These are phyloP conservation scores for Hirschioporus abietinus DNA, from an alignment of 768 basidiomycete species.

Conservation along the genomic window DNA sequence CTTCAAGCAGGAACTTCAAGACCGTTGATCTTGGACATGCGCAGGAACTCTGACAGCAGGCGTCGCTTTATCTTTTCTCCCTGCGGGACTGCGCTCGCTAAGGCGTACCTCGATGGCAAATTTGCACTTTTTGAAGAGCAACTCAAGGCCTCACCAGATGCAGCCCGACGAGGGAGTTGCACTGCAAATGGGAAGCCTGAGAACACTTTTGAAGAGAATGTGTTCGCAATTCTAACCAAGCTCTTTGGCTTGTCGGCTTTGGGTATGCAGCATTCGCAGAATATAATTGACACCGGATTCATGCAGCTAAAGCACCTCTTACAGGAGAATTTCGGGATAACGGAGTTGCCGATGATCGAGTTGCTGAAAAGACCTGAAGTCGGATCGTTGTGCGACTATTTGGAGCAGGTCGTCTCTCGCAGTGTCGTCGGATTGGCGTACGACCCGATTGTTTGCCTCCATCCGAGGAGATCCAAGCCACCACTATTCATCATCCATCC, in stretches of 20 bases:
- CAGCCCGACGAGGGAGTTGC: slow-evolving; percentile 4
- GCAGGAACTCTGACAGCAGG: no score
- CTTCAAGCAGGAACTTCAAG: no score
- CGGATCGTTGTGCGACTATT: slow-evolving; percentile 25
- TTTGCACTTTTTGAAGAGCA: no score
- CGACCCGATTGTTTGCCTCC: slow-evolving; percentile 39
- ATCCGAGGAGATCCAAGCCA: slow-evolving; percentile 30
- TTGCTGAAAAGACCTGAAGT: slow-evolving; percentile 30
- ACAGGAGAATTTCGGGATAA: slow-evolving; percentile 23
- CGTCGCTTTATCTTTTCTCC: no score
- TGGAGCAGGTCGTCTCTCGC: slow-evolving; percentile 12
- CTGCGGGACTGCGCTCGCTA: no score
- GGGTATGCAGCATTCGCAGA: background rate
- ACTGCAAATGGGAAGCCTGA: background rate
- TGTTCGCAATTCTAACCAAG: background rate
- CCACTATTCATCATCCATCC: no score
- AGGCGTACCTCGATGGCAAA: slow-evolving; percentile 30
- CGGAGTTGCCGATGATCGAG: slow-evolving; percentile 35
- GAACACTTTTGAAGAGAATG: background rate
- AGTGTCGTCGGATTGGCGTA: no score
- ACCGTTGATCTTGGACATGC: no score
- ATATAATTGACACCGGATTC: slow-evolving; percentile 7
- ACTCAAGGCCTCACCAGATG: no score
- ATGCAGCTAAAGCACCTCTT: slow-evolving; percentile 24
- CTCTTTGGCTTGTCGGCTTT: background rate